Base-by-base conservation (phyloP, 2,329 filamentous ascomycete genomes). In the Hymenoscyphus fructigenus region DNA sequence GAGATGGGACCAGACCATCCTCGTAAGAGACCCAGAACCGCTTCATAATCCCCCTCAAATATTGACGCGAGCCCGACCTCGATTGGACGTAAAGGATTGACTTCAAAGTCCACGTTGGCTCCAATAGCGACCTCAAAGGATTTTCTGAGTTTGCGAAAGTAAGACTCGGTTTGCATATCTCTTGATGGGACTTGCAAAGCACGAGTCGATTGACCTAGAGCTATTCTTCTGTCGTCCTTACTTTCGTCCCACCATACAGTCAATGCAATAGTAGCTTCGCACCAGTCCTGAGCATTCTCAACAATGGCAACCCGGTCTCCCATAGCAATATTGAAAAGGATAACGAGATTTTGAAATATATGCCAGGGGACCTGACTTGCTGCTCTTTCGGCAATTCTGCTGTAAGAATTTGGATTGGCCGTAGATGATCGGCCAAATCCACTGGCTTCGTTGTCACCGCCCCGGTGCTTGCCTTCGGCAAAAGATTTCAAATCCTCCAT, bases 211-310 rank as follows among this genome's bases (percentile, higher is more conserved):
- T 68, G 68, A 29, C 72, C 69, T 28, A 70, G 65, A 55, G 71
- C 68, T 53, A 72, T 53, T 50, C 69, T 71, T 61, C 69, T 69
- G 59, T 82, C 80, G 10, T 88, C 84, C 66, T 88, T 85, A n/a
- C 86, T 85, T 66, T 95, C 92, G 74, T 96, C 90, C 93, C 93
- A 97, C 94, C 94, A 98, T 5, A 91, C 88, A 36, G 93, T 88
- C 59, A 98, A 80, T 1, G 89, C 91, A 66, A 97, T 79, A 0
- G 89, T 91, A 0, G 92, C 93, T 79, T 98, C 94, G 60, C 94
- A 88, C 94, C 94, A 98, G 77, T 97, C 93, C 73, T 94, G 88
- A 0, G 93, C 87, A 56, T 88, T 86, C 57, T 88, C 85, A 66
- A 96, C 81, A 61, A 97, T 91, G 23, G 92, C 88, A 41, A 89